A percentile compares a stretch with the other conserved stretches of the same genome.
These are phyloP conservation scores for Aspergillus proliferans DNA, from an alignment of 2,329 filamentous ascomycete genomes.

Conservation along the genomic window DNA sequence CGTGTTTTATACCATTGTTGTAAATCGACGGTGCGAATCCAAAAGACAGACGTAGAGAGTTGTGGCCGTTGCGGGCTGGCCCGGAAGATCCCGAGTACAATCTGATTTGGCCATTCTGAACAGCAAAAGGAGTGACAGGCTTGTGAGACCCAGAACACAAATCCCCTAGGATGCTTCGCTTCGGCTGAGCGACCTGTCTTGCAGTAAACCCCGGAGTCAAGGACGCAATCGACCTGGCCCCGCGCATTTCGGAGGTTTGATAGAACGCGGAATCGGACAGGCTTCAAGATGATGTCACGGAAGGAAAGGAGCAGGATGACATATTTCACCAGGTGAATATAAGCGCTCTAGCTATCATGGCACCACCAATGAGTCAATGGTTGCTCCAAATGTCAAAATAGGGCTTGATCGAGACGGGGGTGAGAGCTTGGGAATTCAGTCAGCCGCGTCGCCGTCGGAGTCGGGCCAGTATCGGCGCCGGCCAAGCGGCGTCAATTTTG, in stretches of 20 bases:
- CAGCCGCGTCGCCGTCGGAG: constrained; percentile 8
- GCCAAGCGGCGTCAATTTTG: constrained; percentile 5
- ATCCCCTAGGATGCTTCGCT: constrained; percentile 12
- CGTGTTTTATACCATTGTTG: constrained; percentile 9
- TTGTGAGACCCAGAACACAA: constrained; percentile 10
- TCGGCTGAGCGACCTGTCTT: constrained; percentile 18
- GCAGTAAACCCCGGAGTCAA: constrained; percentile 25
- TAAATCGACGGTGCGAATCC: constrained; percentile 11
- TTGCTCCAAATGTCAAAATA: neutral
- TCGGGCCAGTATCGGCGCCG: constrained; percentile 14
- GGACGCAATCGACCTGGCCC: constrained; percentile 33
- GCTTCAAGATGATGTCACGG: constrained; percentile 21
- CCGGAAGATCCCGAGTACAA: constrained; percentile 20
- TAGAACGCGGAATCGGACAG: constrained; percentile 14
- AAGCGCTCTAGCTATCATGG: constrained; percentile 12
- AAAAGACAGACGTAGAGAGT: constrained; percentile 9
- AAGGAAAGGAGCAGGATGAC: constrained; percentile 18
- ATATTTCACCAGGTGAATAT: constrained; percentile 22
- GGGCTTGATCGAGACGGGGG: constrained; percentile 1
- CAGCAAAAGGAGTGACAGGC: constrained; percentile 1
- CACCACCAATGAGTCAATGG: constrained; percentile 5
- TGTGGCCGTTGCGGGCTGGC: constrained; percentile 14
- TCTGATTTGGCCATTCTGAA: constrained; percentile 10
- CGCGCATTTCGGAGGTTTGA: constrained; percentile 35
- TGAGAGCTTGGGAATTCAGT: constrained; percentile 4